These are phyloP conservation scores for Salvia sclarea DNA, from an alignment of 305 asterid species.

Conservation along the genomic window DNA sequence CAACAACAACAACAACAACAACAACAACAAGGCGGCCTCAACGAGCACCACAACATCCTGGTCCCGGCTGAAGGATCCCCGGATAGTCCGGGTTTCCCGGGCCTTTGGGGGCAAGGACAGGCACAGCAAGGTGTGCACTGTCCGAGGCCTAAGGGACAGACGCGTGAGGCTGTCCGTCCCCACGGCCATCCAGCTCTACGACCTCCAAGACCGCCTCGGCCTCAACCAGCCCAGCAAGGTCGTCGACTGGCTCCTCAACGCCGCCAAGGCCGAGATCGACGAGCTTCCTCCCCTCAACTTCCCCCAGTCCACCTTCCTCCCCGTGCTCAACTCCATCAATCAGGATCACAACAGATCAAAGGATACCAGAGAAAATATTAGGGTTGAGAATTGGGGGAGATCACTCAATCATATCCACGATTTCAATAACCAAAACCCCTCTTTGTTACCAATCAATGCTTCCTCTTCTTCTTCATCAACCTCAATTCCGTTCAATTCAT, in stretches of 20 bases:
- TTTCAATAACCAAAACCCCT: not conserved
- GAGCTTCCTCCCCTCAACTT: constrained; percentile 68
- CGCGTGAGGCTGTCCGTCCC: constrained; percentile 84
- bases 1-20: constrained; percentile 13
- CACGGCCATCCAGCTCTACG: constrained; percentile 82
- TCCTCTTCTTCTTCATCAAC: not conserved
- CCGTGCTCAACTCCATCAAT: constrained; percentile 26
- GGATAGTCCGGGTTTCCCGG: constrained; percentile 75
- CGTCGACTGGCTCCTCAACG: constrained; percentile 83
- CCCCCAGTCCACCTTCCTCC: constrained; percentile 47
- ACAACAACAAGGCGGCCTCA: constrained; percentile 31
- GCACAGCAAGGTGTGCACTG: constrained; percentile 83
- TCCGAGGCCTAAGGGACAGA: constrained; percentile 73
- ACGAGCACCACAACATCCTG: constrained; percentile 43
- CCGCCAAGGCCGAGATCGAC: constrained; percentile 69
- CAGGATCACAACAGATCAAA: constrained; percentile 32
- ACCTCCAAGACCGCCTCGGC: constrained; percentile 82
- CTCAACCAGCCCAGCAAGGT: constrained; percentile 83
- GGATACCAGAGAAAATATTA: constrained; percentile 5
- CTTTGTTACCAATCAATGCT: constrained; percentile 36
- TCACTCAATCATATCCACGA: not conserved
- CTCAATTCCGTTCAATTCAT: constrained; percentile 33
- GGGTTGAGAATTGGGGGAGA: constrained; percentile 23
- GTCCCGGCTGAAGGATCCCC: constrained; percentile 71
- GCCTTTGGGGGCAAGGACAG: constrained; percentile 92